These are phyloP conservation scores for Crithidia brevicula DNA, from an alignment of 208 protist species.

Conservation along the genomic window DNA sequence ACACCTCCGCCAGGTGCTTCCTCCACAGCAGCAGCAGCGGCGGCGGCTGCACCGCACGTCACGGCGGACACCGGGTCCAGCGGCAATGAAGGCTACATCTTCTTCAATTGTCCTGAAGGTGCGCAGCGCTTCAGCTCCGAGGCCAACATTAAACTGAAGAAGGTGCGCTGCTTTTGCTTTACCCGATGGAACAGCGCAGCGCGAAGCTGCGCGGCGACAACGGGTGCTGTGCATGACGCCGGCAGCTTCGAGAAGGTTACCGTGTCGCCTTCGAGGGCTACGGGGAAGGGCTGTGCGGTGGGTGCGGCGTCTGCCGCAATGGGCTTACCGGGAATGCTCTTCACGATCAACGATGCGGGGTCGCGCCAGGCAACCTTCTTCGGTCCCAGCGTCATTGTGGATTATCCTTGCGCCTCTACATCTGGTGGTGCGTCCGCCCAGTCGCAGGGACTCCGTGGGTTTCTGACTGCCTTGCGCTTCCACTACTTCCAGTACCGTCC, in stretches of 20 bases:
- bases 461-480: slow-evolving; percentile 51
- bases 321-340: slow-evolving; percentile 84
- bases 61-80: slow-evolving; percentile 27
- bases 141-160: slow-evolving; percentile 74
- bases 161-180: slow-evolving; percentile 75
- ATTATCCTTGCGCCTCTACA: not conserved
- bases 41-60: not conserved
- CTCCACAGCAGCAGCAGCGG: not conserved
- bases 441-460: slow-evolving; percentile 41
- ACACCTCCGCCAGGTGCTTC: not conserved
- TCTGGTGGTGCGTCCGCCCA: not conserved
- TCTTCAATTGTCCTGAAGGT: slow-evolving; percentile 91
- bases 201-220: no score
- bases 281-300: not conserved
- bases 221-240: no score
- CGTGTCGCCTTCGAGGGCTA: no score
- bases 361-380: slow-evolving; percentile 69
- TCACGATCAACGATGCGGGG: slow-evolving; percentile 87
- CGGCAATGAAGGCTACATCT: slow-evolving; percentile 61
- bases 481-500: slow-evolving; percentile 76
- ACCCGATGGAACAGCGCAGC: slow-evolving; percentile 54
- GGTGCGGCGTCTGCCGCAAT: slow-evolving; percentile 60
- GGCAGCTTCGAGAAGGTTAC: no score
- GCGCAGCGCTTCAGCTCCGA: slow-evolving; percentile 84
- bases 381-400: slow-evolving; percentile 64